phyloP scores from a whole-genome alignment of 176 grass and related monocot species.

The Triticum urartu region DNA sequence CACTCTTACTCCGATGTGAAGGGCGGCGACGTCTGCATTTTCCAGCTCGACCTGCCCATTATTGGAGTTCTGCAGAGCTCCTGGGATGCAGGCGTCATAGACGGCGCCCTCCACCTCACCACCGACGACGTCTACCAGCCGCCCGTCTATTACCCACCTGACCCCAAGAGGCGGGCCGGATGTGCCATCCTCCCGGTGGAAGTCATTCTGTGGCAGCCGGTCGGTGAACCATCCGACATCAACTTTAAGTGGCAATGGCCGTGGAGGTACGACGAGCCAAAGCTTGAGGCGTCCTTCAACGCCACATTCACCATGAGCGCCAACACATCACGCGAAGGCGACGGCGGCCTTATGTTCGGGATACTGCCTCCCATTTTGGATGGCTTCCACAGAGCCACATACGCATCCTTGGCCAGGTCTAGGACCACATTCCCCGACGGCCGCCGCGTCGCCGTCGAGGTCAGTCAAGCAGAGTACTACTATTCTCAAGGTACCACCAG shows the following conservation, averaged over 20 bases:
- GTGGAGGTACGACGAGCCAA: not conserved
- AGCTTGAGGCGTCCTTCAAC: not conserved
- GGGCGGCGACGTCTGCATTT: not conserved
- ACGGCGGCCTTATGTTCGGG: not conserved
- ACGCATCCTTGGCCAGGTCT: not conserved
- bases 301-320: not conserved
- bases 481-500: not conserved
- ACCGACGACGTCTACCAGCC: not conserved
- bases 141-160: not conserved
- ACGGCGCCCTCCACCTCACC: not conserved
- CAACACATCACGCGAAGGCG: not conserved
- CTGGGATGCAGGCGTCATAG: not conserved
- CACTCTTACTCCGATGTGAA: fast-evolving
- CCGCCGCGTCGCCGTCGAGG: not conserved
- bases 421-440: not conserved
- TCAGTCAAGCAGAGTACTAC: not conserved
- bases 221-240: too few relatives aligned
- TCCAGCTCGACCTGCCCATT: not conserved
- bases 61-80: not conserved
- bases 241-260: too few relatives aligned
- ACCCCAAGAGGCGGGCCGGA: not conserved
- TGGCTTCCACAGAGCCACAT: not conserved
- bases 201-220: not conserved
- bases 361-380: not conserved
- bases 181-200: not conserved